Evolutionary conservation across 2,329 filamentous ascomycete genomes (phyloP), one percentile per base, ranked within the genome.

Genomic region (Lachnellula occidentalis): DNA sequence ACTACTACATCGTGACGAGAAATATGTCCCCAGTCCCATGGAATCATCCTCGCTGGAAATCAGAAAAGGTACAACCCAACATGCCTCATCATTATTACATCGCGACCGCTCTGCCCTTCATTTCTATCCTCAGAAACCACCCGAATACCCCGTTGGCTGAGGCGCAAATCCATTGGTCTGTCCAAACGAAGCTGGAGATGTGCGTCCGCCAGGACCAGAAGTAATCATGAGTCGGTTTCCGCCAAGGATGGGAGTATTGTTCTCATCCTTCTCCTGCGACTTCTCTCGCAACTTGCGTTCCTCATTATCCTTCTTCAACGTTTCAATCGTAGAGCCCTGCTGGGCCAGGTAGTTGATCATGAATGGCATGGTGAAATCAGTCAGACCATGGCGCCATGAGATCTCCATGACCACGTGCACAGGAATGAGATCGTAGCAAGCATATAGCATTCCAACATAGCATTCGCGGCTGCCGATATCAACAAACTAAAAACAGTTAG

Each of bases 361-460:
- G 79, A 95, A 99, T 17, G 94, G 94, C 95, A 99, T 99, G 47
- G 92, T 95, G 76, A 96, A 99, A 76, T 99, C 94, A 66, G 86
- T 85, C 39, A 99, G 86, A 57, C 91, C 90, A 70, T 96, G 81
- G 65, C 94, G 92, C 94, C 94, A 99, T 56, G 94, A 97, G 55
- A 99, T 82, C 76, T 99, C 94, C 72, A 99, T 83, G 56, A 99
- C 87, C 50, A 95, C 79, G 69, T 97, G 91, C 3, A 95, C 87
- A 17, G 90, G 90, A 64, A 99, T 92, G 58, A 99, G 87, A 56
- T 97, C 94, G 74, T 99, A 96, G 80, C 94, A 99, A 50, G 95
- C 87, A 70, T 99, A 99, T 48, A 99, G 82, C 92, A 99, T 99
- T 69, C 92, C 95, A n/a, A 96, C 94, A 71, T 96, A 99, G 81